These are phyloP conservation scores for Fusarium pseudocircinatum DNA, from an alignment of 2,329 filamentous ascomycete genomes.

Conservation along the genomic window DNA sequence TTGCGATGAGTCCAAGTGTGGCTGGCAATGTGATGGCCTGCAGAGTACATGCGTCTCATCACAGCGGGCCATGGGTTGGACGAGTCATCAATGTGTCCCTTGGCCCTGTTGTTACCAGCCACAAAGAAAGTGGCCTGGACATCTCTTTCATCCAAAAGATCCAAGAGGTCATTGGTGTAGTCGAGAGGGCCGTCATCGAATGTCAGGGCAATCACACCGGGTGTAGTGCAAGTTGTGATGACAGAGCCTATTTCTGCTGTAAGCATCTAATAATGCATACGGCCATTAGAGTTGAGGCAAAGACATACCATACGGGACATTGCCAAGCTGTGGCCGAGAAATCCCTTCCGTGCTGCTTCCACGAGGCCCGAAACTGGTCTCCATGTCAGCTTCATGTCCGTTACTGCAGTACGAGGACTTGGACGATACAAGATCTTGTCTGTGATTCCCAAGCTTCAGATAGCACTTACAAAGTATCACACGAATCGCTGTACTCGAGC, in stretches of 20 bases:
- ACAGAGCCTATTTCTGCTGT: slow-evolving; percentile 41
- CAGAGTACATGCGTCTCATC: slow-evolving; percentile 52
- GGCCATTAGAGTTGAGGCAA: not conserved
- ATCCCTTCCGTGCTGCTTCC: slow-evolving; percentile 47
- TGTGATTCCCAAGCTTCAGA: not conserved
- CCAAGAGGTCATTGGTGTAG: slow-evolving; percentile 55
- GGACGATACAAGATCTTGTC: not conserved
- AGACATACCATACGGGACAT: slow-evolving; percentile 51
- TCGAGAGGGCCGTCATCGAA: slow-evolving; percentile 59
- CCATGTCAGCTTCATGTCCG: slow-evolving; percentile 18
- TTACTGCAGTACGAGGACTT: not conserved
- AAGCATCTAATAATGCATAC: slow-evolving; percentile 22
- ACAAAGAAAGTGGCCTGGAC: slow-evolving; percentile 56
- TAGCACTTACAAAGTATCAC: slow-evolving; percentile 54
- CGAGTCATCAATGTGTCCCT: slow-evolving; percentile 53
- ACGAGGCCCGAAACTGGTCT: slow-evolving; percentile 45
- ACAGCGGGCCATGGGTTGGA: slow-evolving; percentile 48
- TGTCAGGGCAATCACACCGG: slow-evolving; percentile 55
- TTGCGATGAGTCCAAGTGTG: slow-evolving; percentile 60
- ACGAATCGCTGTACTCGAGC: slow-evolving; percentile 52
- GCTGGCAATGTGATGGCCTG: slow-evolving; percentile 58
- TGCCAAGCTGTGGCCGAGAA: slow-evolving; percentile 46
- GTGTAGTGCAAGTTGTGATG: slow-evolving; percentile 49
- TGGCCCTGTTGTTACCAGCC: slow-evolving; percentile 53
- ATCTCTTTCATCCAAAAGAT: slow-evolving; percentile 46